These are phyloP conservation scores for Euptelea pleiosperma DNA, from an alignment of 164 flowering plant species.

Conservation along the genomic window DNA sequence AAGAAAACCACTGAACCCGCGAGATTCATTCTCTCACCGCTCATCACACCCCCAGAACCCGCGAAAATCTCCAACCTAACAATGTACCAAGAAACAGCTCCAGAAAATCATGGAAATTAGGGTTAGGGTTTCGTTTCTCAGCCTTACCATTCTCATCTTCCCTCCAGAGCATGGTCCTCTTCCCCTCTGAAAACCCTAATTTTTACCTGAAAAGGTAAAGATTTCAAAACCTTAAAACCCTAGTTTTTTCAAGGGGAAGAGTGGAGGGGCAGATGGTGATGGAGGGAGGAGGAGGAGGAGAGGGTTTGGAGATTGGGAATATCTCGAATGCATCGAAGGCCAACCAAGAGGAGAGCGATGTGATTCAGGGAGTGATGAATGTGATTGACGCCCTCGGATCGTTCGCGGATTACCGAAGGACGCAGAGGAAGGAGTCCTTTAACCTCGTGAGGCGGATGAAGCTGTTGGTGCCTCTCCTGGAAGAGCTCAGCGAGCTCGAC, in stretches of 20 bases:
- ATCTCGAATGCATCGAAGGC: not conserved
- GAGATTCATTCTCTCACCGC: constrained; percentile 12
- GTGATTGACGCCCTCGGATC: constrained; percentile 40
- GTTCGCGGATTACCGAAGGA: constrained; percentile 44
- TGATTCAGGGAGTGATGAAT: constrained; percentile 35
- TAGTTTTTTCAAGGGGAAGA: not conserved
- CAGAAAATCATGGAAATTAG: constrained; percentile 13
- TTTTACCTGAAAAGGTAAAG: constrained; percentile 3
- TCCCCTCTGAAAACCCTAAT: not conserved
- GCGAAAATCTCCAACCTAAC: constrained; percentile 11
- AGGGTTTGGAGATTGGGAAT: not conserved
- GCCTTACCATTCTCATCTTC: not conserved
- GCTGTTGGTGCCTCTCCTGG: constrained; percentile 58
- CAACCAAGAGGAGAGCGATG: constrained; percentile 16
- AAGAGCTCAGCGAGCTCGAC: constrained; percentile 48
- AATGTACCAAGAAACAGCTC: not conserved
- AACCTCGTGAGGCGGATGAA: constrained; percentile 58
- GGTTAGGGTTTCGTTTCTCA: constrained; percentile 24
- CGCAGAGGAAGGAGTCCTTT: constrained; percentile 55
- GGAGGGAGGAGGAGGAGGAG: constrained; percentile 17
- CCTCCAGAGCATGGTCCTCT: not conserved
- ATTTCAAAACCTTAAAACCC: no score
- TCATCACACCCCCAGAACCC: constrained; percentile 21
- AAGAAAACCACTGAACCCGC: constrained; percentile 17
- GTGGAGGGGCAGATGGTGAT: constrained; percentile 14